These are phyloP conservation scores for Claviceps digitariae DNA, from an alignment of 2,329 filamentous ascomycete species.

Conservation along the genomic window DNA sequence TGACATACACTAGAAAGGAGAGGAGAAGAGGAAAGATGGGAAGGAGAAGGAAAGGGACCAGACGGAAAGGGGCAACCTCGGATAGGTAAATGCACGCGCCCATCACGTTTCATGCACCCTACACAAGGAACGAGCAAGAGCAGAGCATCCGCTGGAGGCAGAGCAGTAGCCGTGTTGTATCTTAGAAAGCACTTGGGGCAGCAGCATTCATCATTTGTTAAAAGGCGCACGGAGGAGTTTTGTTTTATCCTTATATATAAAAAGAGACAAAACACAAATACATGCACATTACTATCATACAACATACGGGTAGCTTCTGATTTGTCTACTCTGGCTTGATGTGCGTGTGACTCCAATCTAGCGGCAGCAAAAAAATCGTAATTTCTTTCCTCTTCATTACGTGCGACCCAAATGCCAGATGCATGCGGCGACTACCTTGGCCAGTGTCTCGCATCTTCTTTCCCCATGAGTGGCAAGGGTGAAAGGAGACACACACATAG, in stretches of 20 bases:
- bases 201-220: background rate
- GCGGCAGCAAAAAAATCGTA: conserved; percentile 1
- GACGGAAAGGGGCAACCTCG: too few relatives aligned
- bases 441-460: background rate
- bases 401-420: background rate
- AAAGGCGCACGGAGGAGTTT: background rate
- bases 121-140: background rate
- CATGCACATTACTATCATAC: conserved; percentile 9
- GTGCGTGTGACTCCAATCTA: conserved; percentile 4
- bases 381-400: background rate
- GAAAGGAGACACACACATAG: background rate
- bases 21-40: background rate
- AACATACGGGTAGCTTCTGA: conserved; percentile 2
- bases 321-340: conserved; percentile 4
- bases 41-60: too few relatives aligned
- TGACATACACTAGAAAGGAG: background rate
- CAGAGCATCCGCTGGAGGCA: too few relatives aligned
- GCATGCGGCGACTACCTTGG: background rate
- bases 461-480: background rate
- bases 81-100: too few relatives aligned
- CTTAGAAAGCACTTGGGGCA: too few relatives aligned
- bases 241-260: too few relatives aligned
- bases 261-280: background rate
- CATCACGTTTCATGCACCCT: background rate
- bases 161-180: background rate